Evolutionary conservation across 2,329 filamentous ascomycete genomes (phyloP).

Genomic region (Xylariales sp.): DNA sequence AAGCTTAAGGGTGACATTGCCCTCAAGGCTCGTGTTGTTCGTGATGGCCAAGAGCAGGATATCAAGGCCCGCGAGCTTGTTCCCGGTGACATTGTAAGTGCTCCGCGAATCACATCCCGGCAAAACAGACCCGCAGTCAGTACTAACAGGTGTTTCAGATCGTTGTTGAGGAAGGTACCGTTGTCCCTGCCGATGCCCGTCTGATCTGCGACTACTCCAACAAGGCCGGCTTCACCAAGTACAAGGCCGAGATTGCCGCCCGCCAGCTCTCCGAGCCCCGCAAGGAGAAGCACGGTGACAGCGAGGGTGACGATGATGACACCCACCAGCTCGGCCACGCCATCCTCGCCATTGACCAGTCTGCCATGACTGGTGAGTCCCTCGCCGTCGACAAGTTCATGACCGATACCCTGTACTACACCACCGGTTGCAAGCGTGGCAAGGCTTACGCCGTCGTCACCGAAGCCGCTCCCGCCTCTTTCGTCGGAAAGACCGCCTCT

Average conservation of each 20-base stretch:
- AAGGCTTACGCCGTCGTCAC: conserved; percentile 64
- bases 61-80: conserved; percentile 69
- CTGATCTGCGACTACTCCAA: conserved; percentile 67
- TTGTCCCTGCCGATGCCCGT: conserved; percentile 63
- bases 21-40: conserved; percentile 64
- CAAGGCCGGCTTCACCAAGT: conserved; percentile 61
- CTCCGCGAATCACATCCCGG: not conserved
- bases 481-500: conserved; percentile 68
- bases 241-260: conserved; percentile 59
- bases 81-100: conserved; percentile 64
- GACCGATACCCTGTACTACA: conserved; percentile 69
- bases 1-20: conserved; percentile 71
- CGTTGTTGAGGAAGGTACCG: conserved; percentile 64
- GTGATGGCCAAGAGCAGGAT: conserved; percentile 60
- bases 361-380: conserved; percentile 71
- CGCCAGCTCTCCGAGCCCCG: conserved; percentile 46
- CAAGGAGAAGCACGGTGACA: conserved; percentile 56
- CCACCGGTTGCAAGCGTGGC: conserved; percentile 71
- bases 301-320: conserved; percentile 55
- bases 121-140: not conserved
- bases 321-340: conserved; percentile 55
- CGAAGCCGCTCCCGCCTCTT: conserved; percentile 62
- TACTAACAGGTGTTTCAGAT: conserved; percentile 40
- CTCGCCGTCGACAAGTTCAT: conserved; percentile 71
- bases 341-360: conserved; percentile 67